Base-by-base conservation (phyloP, 1,284 basidiomycete genomes). In the Cryptococcus jaspeensis region DNA sequence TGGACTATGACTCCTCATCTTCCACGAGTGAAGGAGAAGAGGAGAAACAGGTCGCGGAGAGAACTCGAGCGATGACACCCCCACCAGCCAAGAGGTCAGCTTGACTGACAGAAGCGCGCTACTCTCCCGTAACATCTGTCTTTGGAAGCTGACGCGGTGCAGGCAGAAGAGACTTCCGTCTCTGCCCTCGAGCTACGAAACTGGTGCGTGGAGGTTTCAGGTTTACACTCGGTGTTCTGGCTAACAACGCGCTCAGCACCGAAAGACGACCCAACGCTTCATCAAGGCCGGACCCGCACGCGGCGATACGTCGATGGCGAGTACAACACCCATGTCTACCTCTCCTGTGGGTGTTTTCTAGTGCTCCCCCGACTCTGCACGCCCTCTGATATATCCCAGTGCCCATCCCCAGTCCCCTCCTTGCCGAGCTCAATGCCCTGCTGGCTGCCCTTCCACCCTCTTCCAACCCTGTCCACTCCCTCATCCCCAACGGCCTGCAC, bases 271-370 rank as follows among this genome's bases (percentile, higher is more conserved):
- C 74, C 73, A 5, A 43, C 64, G 0, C 46, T 59, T 25, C 76
- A 78, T 64, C 71, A 73, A 60, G 76, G 76, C 9, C 62, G 74
- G 16, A 62, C 46, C 11, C 69, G 76, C 37, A 61, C 73, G 2
- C 62, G 75, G n/a, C 71, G 71, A 3, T 78, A 66, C 61, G 73
- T 75, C 0, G 65, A 73, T 23, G 76, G 76, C 12, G 76, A 78
- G 45, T 74, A 73, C 58, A 72, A 72, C 51, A 66, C 73, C 32
- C 76, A 78, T 55, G 61, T 78, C 38, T 78, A 72, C 49, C 43
- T 76, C 9, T 62, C 65, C 12, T 46, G 74, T 74, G 55, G 58
- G 73, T 55, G 18, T 12, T 12, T 13, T 23, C n/a, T n/a, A n/a
- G n/a, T n/a, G n/a, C n/a, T n/a, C 23, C 9, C 22, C 50, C 18